phyloP scores from a whole-genome alignment of 192 early-diverging fungal species.

The Coemansia sp. region DNA sequence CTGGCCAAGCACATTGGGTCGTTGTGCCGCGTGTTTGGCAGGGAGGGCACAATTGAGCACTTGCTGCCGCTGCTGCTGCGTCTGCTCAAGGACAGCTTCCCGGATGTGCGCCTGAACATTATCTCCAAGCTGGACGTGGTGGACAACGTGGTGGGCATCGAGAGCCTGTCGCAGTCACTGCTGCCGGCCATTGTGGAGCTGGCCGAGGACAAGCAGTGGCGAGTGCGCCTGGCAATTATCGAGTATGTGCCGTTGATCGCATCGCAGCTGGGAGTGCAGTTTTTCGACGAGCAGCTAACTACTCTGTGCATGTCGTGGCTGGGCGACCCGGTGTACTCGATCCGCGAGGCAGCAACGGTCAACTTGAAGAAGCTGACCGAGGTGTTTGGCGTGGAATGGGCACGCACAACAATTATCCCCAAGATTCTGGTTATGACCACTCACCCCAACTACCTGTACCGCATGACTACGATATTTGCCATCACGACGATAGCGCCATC shows the following conservation, averaged over 20 bases:
- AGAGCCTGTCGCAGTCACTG: slow-evolving; percentile 93
- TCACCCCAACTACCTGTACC: slow-evolving; percentile 93
- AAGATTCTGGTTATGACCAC: slow-evolving; percentile 87
- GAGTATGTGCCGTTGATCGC: slow-evolving; percentile 98
- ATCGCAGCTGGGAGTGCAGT: slow-evolving; percentile 89
- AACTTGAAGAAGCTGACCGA: slow-evolving; percentile 95
- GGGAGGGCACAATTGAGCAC: slow-evolving; percentile 92
- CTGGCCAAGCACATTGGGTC: slow-evolving; percentile 96
- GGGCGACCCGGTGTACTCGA: slow-evolving; percentile 93
- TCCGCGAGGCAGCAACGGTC: slow-evolving; percentile 93
- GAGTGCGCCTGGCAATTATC: slow-evolving; percentile 97
- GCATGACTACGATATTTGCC: slow-evolving; percentile 98
- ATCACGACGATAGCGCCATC: slow-evolving; percentile 88
- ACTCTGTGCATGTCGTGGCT: slow-evolving; percentile 98
- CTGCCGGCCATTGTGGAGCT: slow-evolving; percentile 98
- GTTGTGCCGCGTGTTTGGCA: slow-evolving; percentile 91
- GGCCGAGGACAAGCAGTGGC: slow-evolving; percentile 99
- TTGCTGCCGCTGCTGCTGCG: slow-evolving; percentile 94
- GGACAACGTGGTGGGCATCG: slow-evolving; percentile 95
- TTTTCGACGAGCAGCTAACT: slow-evolving; percentile 96
- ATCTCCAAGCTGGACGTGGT: slow-evolving; percentile 97
- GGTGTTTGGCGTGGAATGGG: slow-evolving; percentile 99
- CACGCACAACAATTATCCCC: slow-evolving; percentile 89
- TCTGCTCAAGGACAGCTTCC: slow-evolving; percentile 94
- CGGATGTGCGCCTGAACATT: slow-evolving; percentile 97